Evolutionary conservation across 768 basidiomycete species (phyloP), one percentile per base, ranked within the genome.

Genomic region (Lactarius hengduanensis): DNA sequence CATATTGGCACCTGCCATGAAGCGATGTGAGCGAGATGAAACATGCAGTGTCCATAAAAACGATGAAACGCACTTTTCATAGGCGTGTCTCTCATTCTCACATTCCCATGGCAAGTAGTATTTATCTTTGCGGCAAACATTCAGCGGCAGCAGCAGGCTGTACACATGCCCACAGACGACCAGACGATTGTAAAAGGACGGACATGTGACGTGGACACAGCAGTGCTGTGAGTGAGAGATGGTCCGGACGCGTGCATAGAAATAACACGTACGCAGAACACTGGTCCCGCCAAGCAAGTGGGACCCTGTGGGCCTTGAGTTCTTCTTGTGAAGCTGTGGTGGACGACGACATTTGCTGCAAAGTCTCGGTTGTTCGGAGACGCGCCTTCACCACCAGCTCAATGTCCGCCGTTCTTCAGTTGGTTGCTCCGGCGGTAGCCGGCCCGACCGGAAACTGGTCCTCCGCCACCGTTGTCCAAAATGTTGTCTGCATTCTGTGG

Each of bases 71-170:
- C 74, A 91, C 92, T 91, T 87, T 80, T 96, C 93, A 74, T 96
- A 92, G 40, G 81, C 80, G 75, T 93, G 90, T 68, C 89, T 82
- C 79, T 96, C 90, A 70, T 94, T 87, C 75, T 94, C 91, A 76
- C 94, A 96, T 70, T 95, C 88, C 94, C 94, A 97, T n/a, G 92
- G 89, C 72, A 91, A 76, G 76, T 94, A 97, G 60, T 78, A 79
- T 59, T 85, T 85, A 73, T 91, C 81, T 76, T 84, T 87, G 71
- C 94, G 86, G 77, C 94, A 97, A 69, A 87, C 79, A 74, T 97
- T 96, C 66, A 97, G 80, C 26, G 94, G 94, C 59, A 97, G 84
- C 69, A 96, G 80, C 32, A 96, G 81, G 62, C 94, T 97, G 72
- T 45, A 57, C 36, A 32, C 38, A 36, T 34, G 41, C 38, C 32